Base-by-base conservation (phyloP, 1,284 basidiomycete genomes). In the Leccinum solheimii region DNA sequence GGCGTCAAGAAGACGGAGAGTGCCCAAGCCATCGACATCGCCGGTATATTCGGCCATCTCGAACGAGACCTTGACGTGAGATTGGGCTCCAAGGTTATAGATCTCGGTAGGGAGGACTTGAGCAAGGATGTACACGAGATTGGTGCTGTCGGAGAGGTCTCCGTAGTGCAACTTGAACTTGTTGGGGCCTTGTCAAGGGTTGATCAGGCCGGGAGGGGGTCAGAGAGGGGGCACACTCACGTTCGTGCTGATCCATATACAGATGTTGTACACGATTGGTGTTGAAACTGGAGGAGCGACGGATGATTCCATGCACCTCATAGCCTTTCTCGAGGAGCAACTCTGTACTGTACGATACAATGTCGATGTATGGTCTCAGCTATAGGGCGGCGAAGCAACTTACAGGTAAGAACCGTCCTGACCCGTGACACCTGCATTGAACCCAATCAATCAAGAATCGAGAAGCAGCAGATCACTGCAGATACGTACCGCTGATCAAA, bases 1-100 rank as follows among this genome's bases (percentile, higher is more conserved):
- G 58, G 94, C 95, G 70, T 97, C 95, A 60, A 97, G 87, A 61
- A 97, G 84, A 68, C 94, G 91, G 53, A 97, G 85, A 1, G 94
- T 97, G 59, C 94, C 94, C 38, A 96, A 82, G 10, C 88, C 95
- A 70, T 97, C 95, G 57, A 97, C 94, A 71, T 97, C 93, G 61
- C 91, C 93, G 0, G 95, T 97, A 79, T 97, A 97, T 78, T 97
- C 94, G 40, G 94, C 92, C 92, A 97, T 95, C 77, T 96, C 94
- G 76, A 97, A 97, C 32, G 94, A 96, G 66, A 97, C 94, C 76
- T 97, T 97, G 80, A 97, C 94, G 79, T 97, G 94, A 56, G 91
- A 94, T 75, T 97, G 94, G n/a, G 95, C 95, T 54, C 93, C 94
- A 54, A 97, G 88, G 76, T 97, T 97, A 84, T 96, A 97, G 61